Base-by-base conservation (phyloP, 345 rosid genomes). In the Hirschfeldia incana region DNA sequence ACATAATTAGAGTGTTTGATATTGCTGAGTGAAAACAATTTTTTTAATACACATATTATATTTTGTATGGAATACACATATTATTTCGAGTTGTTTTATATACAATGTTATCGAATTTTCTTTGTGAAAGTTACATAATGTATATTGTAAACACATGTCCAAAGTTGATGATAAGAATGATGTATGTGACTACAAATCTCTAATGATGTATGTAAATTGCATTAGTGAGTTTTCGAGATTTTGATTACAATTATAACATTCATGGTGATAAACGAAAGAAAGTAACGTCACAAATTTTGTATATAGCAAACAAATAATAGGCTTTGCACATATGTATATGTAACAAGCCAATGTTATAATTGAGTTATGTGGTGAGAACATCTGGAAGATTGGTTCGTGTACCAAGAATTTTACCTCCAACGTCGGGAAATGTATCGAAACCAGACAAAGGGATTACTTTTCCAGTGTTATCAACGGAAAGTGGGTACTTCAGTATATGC, bases 361-460 rank as follows among this genome's bases (percentile, higher is more conserved):
- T 13, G 6, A 62, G 33, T 53, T 85, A 93, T 7, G 98, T 91
- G 1, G 98, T 93, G 39, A 91, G 85, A 29, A 89, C 84, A 79
- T 85, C 91, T 0, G 98, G 98, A 63, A 93, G 92, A 8, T 78
- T 91, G 5, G 91, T 68, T 2, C 89, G 89, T 16, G 84, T 65
- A 36, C 98, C 98, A 0, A 88, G 88, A 51, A 93, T 85, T 81
- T 78, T 93, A 49, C 98, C 98, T 13, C 98, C 97, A 16, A 90
- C 93, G 73, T 90, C 98, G 0, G 98, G 97, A 74, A 93, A 93
- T 0, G 81, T 85, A 73, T 93, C 92, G 3, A 82, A 81, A 33
- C 90, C 93, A 2, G 88, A 82, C 82, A 93, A 70, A 26, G 87
- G 81, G 17, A 79, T 81, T 58, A 90, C 85, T 77, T 85, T 89